phyloP scores from a whole-genome alignment of 2,329 filamentous ascomycete genomes.

The Lojkania enalia region DNA sequence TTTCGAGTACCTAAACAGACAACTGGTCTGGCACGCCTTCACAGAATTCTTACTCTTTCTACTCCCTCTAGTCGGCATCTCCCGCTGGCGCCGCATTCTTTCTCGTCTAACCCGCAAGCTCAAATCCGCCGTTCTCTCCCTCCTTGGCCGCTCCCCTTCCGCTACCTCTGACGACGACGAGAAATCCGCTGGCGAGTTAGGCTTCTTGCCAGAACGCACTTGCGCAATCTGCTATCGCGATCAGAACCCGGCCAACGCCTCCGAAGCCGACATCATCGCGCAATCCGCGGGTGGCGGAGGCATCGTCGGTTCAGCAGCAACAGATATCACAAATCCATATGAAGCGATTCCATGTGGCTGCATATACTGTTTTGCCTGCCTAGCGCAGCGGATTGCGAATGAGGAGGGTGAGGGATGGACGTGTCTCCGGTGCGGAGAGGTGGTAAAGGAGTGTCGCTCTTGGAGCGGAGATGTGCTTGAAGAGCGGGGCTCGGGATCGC shows the following conservation, averaged over 20 bases:
- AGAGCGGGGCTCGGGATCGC: slow-evolving; percentile 34
- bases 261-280: slow-evolving; percentile 76
- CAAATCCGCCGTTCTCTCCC: slow-evolving; percentile 58
- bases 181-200: slow-evolving; percentile 67
- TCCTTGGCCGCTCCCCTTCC: slow-evolving; percentile 48
- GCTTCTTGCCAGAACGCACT: slow-evolving; percentile 87
- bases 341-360: slow-evolving; percentile 87
- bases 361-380: slow-evolving; percentile 93
- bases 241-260: slow-evolving; percentile 69
- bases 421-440: slow-evolving; percentile 84
- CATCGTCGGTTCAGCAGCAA: slow-evolving; percentile 83
- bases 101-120: slow-evolving; percentile 82
- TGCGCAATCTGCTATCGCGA: slow-evolving; percentile 97
- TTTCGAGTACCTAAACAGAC: slow-evolving; percentile 96
- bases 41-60: slow-evolving; percentile 98
- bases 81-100: slow-evolving; percentile 90
- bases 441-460: slow-evolving; percentile 82
- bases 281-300: slow-evolving; percentile 66
- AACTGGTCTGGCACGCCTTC: slow-evolving; percentile 99
- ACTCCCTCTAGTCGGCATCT: slow-evolving; percentile 93
- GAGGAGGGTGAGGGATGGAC: slow-evolving; percentile 95
- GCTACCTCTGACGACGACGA: slow-evolving; percentile 51
- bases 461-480: slow-evolving; percentile 90
- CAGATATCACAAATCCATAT: slow-evolving; percentile 95
- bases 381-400: slow-evolving; percentile 85